Conservation (phyloP, 176 grass and related monocot species). For the Luzula sylvatica region DNA sequence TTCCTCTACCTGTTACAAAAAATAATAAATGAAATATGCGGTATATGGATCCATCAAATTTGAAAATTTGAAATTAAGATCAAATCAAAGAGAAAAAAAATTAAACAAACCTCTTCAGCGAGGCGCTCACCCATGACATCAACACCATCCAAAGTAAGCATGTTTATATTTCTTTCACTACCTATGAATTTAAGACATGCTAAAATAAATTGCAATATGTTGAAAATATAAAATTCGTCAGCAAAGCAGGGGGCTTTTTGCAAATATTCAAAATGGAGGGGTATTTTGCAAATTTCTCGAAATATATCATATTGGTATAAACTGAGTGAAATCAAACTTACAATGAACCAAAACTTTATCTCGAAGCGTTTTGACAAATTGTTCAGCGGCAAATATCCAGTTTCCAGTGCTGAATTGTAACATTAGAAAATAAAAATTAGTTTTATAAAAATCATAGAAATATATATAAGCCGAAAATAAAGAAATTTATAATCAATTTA, state of each 20-base stretch:
- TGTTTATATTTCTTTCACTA: slow-evolving; percentile 78
- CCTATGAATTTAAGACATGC: slow-evolving; percentile 32
- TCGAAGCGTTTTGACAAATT: slow-evolving; percentile 47
- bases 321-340: slow-evolving; percentile 32
- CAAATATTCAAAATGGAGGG: too few relatives aligned
- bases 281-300: background rate
- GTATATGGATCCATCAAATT: slow-evolving; percentile 10
- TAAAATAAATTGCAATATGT: background rate
- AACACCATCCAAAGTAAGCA: slow-evolving; percentile 81
- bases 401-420: slow-evolving; percentile 37
- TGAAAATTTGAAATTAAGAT: slow-evolving; percentile 2
- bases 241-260: too few relatives aligned
- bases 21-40: slow-evolving; percentile 29
- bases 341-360: slow-evolving; percentile 85
- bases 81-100: slow-evolving; percentile 5
- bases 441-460: background rate
- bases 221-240: too few relatives aligned
- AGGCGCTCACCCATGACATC: slow-evolving; percentile 95
- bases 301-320: background rate
- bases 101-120: slow-evolving; percentile 66
- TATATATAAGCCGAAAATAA: background rate
- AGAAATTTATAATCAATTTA: too few relatives aligned
- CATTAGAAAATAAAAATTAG: slow-evolving; percentile 10
- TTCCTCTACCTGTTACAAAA: slow-evolving; percentile 51
- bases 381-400: slow-evolving; percentile 79